Evolutionary conservation across 78 protist genomes (phyloP).

Genomic region (Dictyostelium purpureum): DNA sequence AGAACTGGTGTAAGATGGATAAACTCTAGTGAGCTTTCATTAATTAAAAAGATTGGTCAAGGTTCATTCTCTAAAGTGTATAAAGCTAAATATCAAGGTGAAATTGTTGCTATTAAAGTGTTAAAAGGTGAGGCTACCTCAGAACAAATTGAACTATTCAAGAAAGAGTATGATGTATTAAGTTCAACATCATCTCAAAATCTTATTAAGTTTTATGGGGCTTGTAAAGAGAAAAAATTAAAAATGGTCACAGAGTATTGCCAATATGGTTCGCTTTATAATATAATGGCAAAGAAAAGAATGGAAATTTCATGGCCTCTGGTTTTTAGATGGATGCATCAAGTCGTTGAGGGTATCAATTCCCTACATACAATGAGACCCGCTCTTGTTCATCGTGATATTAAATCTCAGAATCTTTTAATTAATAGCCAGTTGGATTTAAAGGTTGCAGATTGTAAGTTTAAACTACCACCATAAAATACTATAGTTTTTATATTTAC

Average conservation of each 20-base stretch:
- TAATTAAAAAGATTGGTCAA: constrained; percentile 67
- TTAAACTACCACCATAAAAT: no score
- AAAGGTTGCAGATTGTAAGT: constrained; percentile 73
- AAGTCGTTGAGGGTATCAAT: constrained; percentile 61
- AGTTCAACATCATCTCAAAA: constrained; percentile 24
- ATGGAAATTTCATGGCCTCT: constrained; percentile 43
- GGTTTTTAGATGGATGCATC: constrained; percentile 54
- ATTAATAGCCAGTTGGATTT: constrained; percentile 49
- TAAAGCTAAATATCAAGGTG: constrained; percentile 65
- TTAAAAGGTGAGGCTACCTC: constrained; percentile 39
- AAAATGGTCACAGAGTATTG: constrained; percentile 74
- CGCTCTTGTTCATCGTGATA: constrained; percentile 78
- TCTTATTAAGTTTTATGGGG: constrained; percentile 66
- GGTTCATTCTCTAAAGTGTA: constrained; percentile 81
- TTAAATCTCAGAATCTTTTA: constrained; percentile 64
- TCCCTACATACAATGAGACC: constrained; percentile 62
- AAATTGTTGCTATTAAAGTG: constrained; percentile 67
- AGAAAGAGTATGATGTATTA: constrained; percentile 55
- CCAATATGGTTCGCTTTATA: constrained; percentile 44
- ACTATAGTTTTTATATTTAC: no score
- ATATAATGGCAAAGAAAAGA: constrained; percentile 54
- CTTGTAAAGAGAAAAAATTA: constrained; percentile 59
- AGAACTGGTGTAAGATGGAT: constrained; percentile 57
- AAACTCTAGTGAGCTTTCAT: constrained; percentile 7
- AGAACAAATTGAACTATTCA: constrained; percentile 61